Evolutionary conservation across 345 rosid genomes (phyloP).

Genomic region (Turritis glabra): DNA sequence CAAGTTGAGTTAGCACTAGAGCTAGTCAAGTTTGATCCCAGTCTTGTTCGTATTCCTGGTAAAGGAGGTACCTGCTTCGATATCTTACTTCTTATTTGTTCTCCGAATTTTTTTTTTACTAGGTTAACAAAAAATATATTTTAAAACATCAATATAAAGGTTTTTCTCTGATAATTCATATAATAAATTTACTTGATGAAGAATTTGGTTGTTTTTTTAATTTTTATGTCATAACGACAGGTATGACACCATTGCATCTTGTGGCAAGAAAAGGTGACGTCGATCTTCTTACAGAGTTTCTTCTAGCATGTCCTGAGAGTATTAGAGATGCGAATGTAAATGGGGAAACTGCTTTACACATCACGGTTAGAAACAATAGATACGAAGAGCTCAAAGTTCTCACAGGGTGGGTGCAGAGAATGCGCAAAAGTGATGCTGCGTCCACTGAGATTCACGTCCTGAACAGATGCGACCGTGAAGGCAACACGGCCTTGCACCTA

Average conservation of each 20-base stretch:
- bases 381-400: conserved; percentile 20
- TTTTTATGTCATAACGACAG: background rate
- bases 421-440: background rate
- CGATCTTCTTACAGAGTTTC: conserved; percentile 9
- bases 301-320: conserved; percentile 16
- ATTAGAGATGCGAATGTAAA: conserved; percentile 15
- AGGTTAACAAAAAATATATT: background rate
- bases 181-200: no score
- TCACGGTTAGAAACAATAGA: background rate
- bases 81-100: background rate
- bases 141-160: background rate
- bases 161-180: no score
- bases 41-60: conserved; percentile 18
- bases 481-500: conserved; percentile 34
- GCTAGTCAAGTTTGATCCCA: conserved; percentile 21
- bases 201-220: background rate
- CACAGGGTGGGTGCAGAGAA: conserved; percentile 10
- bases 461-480: conserved; percentile 19
- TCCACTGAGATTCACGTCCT: background rate
- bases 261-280: background rate
- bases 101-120: no score
- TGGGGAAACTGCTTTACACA: conserved; percentile 29
- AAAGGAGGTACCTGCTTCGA: background rate
- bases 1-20: conserved; percentile 15
- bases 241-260: conserved; percentile 34